Conservation (phyloP, 31 red algal species). For the Endocladia muricata region DNA sequence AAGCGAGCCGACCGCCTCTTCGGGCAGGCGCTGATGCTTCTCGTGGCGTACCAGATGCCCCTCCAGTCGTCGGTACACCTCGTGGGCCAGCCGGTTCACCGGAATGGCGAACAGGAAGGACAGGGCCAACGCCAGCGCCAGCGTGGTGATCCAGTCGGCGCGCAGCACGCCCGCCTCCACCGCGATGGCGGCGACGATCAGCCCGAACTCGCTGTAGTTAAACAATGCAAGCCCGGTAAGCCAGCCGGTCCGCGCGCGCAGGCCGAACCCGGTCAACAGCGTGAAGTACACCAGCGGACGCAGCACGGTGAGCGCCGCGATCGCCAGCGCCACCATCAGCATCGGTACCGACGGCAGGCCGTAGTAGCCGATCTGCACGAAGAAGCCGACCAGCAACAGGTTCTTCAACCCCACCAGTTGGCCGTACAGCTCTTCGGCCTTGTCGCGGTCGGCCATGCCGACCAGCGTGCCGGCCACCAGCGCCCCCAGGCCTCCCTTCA, state of each 20-base stretch:
- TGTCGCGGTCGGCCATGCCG: not conserved
- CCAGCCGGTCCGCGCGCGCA: not conserved
- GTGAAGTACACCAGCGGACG: not conserved
- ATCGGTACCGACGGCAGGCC: not conserved
- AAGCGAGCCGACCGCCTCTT: not conserved
- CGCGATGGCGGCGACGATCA: conserved; percentile 9
- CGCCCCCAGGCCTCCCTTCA: not conserved
- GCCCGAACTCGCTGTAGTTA: conserved; percentile 5
- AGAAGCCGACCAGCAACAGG: conserved; percentile 8
- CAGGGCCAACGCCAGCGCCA: not conserved
- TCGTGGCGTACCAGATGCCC: not conserved
- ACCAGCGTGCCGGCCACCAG: not conserved
- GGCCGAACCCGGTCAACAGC: not conserved
- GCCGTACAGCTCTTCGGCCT: not conserved
- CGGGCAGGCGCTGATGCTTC: not conserved
- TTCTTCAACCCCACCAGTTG: not conserved
- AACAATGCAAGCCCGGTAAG: not conserved
- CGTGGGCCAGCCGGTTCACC: not conserved
- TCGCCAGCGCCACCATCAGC: not conserved
- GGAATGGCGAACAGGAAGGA: conserved; percentile 3
- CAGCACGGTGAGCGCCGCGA: not conserved
- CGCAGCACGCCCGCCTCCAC: not conserved
- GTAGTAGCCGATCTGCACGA: not conserved
- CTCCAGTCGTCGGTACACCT: not conserved
- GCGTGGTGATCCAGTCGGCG: not conserved